Evolutionary conservation across 352 stramenopile genomes (phyloP).

Genomic region (Phytophthora kernoviae): DNA sequence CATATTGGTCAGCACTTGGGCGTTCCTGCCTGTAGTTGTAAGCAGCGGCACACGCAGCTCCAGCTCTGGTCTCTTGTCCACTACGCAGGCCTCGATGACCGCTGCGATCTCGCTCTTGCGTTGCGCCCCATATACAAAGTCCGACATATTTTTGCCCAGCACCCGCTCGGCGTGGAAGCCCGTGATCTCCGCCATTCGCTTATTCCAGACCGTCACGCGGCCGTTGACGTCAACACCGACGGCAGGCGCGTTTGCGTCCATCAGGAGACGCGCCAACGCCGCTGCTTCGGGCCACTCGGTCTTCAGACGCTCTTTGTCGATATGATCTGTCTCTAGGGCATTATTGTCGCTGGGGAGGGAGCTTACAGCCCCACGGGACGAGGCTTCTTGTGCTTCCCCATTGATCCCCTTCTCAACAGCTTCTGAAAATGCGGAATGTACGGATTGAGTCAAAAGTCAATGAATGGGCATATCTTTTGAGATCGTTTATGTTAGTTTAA

Average conservation of each 20-base stretch:
- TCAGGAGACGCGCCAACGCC: constrained; percentile 41
- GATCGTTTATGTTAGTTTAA: too few species aligned
- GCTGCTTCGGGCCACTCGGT: constrained; percentile 20
- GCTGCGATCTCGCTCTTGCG: constrained; percentile 38
- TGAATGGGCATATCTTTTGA: too few species aligned
- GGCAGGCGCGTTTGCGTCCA: constrained; percentile 69
- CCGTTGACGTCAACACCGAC: constrained; percentile 57
- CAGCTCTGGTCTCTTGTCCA: constrained; percentile 49
- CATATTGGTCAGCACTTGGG: constrained; percentile 58
- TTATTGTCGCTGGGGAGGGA: background rate
- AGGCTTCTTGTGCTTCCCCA: background rate
- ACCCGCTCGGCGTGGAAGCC: constrained; percentile 47
- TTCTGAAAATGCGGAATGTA: background rate
- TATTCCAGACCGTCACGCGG: constrained; percentile 71
- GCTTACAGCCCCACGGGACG: background rate
- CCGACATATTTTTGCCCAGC: constrained; percentile 41
- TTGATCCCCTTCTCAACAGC: background rate
- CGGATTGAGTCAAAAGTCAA: background rate
- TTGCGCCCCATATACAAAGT: constrained; percentile 59
- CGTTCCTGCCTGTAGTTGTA: constrained; percentile 47
- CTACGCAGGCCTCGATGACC: constrained; percentile 26
- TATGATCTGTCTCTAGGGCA: background rate
- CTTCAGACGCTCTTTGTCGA: background rate
- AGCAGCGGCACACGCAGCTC: constrained; percentile 53
- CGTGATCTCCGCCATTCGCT: constrained; percentile 52